phyloP scores from a whole-genome alignment of 139 green algal species.

The Spirogloea muscicola region DNA sequence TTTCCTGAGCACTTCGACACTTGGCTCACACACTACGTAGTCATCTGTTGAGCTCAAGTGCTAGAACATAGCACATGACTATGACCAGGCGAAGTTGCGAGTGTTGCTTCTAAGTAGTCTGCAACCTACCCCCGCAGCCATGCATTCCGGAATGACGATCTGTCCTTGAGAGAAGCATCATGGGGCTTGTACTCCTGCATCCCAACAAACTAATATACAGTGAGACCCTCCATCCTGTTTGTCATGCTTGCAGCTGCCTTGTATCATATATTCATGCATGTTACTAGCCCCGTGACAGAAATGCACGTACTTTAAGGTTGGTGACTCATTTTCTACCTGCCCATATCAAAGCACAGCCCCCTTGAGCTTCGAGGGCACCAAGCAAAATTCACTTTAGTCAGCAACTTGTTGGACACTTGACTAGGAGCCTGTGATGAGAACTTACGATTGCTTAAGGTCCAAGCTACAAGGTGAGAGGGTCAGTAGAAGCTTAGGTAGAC shows the following conservation, averaged over 20 bases:
- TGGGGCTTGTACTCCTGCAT: constrained; percentile 36
- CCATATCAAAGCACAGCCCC: background rate
- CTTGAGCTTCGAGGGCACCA: background rate
- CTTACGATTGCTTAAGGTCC: background rate
- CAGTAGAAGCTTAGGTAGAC: too few species aligned
- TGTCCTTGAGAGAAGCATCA: constrained; percentile 35
- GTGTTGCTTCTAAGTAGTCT: too few species aligned
- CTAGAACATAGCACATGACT: too few species aligned
- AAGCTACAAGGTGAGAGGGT: background rate
- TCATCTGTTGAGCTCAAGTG: too few species aligned
- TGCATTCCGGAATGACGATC: constrained; percentile 33
- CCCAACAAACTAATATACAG: background rate
- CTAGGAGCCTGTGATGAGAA: background rate
- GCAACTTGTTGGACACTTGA: background rate
- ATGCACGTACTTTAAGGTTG: background rate
- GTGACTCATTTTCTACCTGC: background rate
- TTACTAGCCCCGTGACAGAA: background rate
- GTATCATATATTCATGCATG: background rate
- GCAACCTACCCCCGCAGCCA: too few species aligned
- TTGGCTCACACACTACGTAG: too few species aligned
- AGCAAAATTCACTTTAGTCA: background rate
- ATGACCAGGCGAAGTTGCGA: too few species aligned
- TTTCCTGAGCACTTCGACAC: too few species aligned
- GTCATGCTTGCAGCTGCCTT: background rate
- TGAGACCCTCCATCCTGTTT: background rate